Evolutionary conservation across 768 basidiomycete genomes (phyloP), one percentile per base, ranked within the genome.

Genomic region (Epithele typhae): DNA sequence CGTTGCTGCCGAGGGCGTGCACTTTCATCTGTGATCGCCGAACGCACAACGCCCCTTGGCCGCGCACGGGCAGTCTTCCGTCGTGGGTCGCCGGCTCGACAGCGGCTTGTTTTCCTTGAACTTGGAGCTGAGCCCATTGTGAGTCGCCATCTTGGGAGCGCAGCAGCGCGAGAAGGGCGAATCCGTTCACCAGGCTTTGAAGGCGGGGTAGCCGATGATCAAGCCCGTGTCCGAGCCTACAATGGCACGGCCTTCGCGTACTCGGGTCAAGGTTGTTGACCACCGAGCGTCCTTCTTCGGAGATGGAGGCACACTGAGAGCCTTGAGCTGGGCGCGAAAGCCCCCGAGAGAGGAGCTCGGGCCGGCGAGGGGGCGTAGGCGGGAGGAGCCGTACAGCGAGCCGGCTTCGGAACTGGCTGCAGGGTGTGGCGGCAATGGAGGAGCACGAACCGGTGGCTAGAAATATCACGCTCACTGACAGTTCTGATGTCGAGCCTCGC

Each of bases 371-470:
- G 36, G 37, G 41, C 6, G 35, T 6, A n/a, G 35, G 9, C 15
- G 30, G 45, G 44, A 17, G 12, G 48, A 40, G 30, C 42, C 45
- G 45, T 19, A 33, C n/a, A 45, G 30, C 10, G 54, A 40, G n/a
- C 49, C 46, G 43, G 43, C 49, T 21, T 54, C 47, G 19, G 52
- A 49, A 43, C 43, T 34, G 30, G 43, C 46, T 17, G 55, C 49
- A n/a, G 30, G 54, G 46, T 19, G 59, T 48, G 8, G 54, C 48
- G 39, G 54, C 40, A 27, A 53, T 47, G 73, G 58, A 46, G 53
- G 67, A 60, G 47, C 71, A 78, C 46, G 63, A 67, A 15, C 73
- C 78, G 19, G 80, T 81, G 0, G 76, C 68, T 52, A 81, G 64
- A 40, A 76, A 75, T 0, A 78, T 74, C 38, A 54, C 42, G 45